A percentile compares a stretch with the other conserved stretches of the same genome.
Conservation (phyloP, 164 flowering plant species). For the Echeveria elegans region DNA sequence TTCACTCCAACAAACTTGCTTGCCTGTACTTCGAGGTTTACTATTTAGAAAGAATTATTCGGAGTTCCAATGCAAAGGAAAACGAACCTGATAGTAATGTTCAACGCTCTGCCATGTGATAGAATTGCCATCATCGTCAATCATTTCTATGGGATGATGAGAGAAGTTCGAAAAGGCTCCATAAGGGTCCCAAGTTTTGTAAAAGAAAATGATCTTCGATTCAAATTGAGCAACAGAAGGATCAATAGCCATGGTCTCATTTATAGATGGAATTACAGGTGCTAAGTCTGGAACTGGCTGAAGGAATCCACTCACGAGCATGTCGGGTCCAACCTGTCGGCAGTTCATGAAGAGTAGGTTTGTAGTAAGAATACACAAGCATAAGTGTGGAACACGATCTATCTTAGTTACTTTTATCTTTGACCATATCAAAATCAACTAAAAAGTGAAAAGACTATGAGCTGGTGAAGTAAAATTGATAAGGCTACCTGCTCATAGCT, state of each 20-base stretch:
- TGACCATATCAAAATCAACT: background rate
- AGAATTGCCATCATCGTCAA: constrained; percentile 54
- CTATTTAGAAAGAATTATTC: too few species aligned
- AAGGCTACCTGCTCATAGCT: constrained; percentile 74
- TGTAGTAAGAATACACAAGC: background rate
- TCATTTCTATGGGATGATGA: constrained; percentile 70
- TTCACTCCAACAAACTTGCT: constrained; percentile 64
- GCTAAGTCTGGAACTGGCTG: constrained; percentile 83
- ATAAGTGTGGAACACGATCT: background rate
- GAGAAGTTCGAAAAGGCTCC: constrained; percentile 94
- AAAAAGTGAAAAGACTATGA: background rate
- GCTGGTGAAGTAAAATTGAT: background rate
- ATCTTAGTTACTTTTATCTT: background rate
- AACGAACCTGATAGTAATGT: constrained; percentile 85
- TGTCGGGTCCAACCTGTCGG: constrained; percentile 87
- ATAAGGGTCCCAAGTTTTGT: constrained; percentile 96
- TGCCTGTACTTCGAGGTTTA: constrained; percentile 63
- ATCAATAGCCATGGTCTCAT: constrained; percentile 76
- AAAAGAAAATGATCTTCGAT: constrained; percentile 70
- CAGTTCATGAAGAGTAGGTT: background rate
- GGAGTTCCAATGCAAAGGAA: background rate
- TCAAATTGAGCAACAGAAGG: constrained; percentile 65
- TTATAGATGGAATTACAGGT: constrained; percentile 69
- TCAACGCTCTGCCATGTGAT: constrained; percentile 74
- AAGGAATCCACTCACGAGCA: constrained; percentile 90